Base-by-base conservation (phyloP, 2,329 filamentous ascomycete species). In the Colletotrichum sp. region DNA sequence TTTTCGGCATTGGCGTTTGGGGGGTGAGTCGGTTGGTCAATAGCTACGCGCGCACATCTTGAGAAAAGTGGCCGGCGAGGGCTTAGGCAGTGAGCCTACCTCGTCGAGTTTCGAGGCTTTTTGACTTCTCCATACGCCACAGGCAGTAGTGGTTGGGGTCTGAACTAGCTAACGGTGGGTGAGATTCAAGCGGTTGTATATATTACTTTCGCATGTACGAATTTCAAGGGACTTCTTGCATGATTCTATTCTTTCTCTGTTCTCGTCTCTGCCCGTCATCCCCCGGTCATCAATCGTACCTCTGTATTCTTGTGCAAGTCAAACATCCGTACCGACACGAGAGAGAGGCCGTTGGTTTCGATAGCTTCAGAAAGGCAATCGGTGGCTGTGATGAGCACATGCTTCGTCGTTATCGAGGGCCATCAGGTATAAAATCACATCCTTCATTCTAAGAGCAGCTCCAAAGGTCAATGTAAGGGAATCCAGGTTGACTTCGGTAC, bases 1-100 rank as follows among this genome's bases (percentile, higher is more conserved):
- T 21, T 68, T 68, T 34, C 30, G 65, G 65, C 32, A 38, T 67
- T 28, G 65, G 65, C 65, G 65, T 68, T 68, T 21, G 12, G 43
- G 48, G 63, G 48, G 12, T 30, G 32, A 18, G 52, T 34, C 16
- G 55, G 65, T 58, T 26, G 62, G 36, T 65, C 26, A 28, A 5
- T n/a, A 28, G 36, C n/a, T 24, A 52, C 4, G n/a, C 26, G 9
- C 28, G 63, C 28, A 24, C 28, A 56, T 43, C 10, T 59, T 68
- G 43, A 52, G 43, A 52, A 52, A 52, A 52, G 43, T 52, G 43
- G 43, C n/a, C 43, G 18, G 38, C 18, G 43, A 52, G 43, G 6
- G 43, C 12, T 21, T 7, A 13, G 43, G 43, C 43, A 21, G 43
- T 13, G 43, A 52, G 43, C 43, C 43, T 52, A 52, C 1, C 43